These are phyloP conservation scores for Metschnikowia kofuensis DNA, from an alignment of 805 yeast genomes.

Conservation along the genomic window DNA sequence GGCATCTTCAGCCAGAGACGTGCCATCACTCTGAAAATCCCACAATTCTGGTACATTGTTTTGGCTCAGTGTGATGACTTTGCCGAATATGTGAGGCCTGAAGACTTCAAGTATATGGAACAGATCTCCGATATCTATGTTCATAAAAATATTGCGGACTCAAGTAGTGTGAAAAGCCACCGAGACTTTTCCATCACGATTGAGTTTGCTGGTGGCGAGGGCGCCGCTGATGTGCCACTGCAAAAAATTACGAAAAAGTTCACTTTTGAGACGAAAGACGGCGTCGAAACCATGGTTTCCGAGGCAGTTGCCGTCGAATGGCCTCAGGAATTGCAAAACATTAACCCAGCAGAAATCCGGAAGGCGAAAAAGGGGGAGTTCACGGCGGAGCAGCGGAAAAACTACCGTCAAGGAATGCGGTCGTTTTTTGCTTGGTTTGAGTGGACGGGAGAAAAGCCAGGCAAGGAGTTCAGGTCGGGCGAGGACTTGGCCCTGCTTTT, in stretches of 20 bases:
- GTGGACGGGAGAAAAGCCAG: slow-evolving; percentile 79
- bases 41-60: slow-evolving; percentile 85
- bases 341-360: slow-evolving; percentile 53
- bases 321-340: slow-evolving; percentile 61
- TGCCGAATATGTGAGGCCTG: slow-evolving; percentile 71
- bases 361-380: slow-evolving; percentile 33
- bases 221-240: slow-evolving; percentile 44
- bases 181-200: slow-evolving; percentile 62
- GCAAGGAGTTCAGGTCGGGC: slow-evolving; percentile 75
- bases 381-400: slow-evolving; percentile 52
- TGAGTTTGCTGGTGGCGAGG: slow-evolving; percentile 38
- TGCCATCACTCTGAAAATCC: slow-evolving; percentile 48
- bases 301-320: slow-evolving; percentile 56
- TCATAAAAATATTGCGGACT: slow-evolving; percentile 42
- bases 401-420: slow-evolving; percentile 69
- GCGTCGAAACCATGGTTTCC: slow-evolving; percentile 55
- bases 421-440: slow-evolving; percentile 84
- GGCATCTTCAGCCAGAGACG: slow-evolving; percentile 60
- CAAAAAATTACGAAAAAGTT: slow-evolving; percentile 65
- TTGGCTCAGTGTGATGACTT: slow-evolving; percentile 82
- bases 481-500: slow-evolving; percentile 72
- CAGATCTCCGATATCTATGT: slow-evolving; percentile 62
- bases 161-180: slow-evolving; percentile 31
- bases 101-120: slow-evolving; percentile 77
- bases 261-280: slow-evolving; percentile 45